Evolutionary conservation across 179 eudicot genomes (phyloP).

Genomic region (Sideroxylon spinosum): DNA sequence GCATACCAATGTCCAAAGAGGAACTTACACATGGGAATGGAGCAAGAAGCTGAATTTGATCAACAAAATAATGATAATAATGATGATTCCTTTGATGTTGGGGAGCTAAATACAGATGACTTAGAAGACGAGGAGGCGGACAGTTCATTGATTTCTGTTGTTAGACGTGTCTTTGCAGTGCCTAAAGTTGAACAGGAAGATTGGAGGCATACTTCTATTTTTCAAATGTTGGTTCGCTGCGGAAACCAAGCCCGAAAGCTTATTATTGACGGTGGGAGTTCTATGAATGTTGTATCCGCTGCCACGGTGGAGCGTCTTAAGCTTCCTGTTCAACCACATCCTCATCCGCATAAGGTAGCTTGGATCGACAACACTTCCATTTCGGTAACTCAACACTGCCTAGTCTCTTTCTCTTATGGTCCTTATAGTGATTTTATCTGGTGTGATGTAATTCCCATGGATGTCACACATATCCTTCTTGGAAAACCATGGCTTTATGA

Average conservation of each 20-base stretch:
- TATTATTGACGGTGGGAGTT: neutral
- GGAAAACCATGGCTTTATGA: neutral
- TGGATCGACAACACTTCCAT: neutral
- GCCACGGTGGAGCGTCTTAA: neutral
- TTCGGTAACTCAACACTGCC: neutral
- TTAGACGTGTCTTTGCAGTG: no score
- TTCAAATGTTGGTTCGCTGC: no score
- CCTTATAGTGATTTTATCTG: neutral
- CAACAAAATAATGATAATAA: no score
- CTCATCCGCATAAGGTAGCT: neutral
- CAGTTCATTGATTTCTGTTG: neutral
- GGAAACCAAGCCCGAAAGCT: neutral
- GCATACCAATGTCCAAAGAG: no score
- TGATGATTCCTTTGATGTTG: no score
- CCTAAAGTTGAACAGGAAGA: no score
- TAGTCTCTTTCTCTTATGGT: neutral
- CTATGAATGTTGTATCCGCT: neutral
- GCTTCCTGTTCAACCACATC: neutral
- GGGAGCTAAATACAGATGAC: no score
- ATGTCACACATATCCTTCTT: neutral
- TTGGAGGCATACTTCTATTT: no score
- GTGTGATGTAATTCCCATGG: neutral
- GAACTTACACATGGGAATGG: no score
- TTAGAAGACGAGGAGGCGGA: neutral
- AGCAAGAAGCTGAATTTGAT: no score